Evolutionary conservation across 2,329 filamentous ascomycete species (phyloP).

Genomic region (Alternaria arbusti): DNA sequence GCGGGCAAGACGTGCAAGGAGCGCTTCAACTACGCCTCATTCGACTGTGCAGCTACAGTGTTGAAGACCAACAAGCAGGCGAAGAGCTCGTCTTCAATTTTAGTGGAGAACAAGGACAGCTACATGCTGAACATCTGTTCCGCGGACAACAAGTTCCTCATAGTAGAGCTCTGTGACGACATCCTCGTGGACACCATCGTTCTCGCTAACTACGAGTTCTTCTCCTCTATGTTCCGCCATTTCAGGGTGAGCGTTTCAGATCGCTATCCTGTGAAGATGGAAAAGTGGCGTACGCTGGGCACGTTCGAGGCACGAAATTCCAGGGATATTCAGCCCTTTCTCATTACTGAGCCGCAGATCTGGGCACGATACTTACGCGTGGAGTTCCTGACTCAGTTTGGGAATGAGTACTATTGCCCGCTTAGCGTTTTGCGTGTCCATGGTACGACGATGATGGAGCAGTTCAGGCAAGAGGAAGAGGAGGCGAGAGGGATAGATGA

Average conservation of each 20-base stretch:
- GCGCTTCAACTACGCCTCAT: constrained; percentile 95
- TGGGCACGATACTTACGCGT: constrained; percentile 93
- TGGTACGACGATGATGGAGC: constrained; percentile 91
- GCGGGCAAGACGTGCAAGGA: constrained; percentile 98
- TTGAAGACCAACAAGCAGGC: constrained; percentile 87
- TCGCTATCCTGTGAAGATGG: constrained; percentile 87
- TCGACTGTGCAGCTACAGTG: constrained; percentile 93
- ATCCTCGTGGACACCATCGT: constrained; percentile 92
- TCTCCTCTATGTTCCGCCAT: constrained; percentile 92
- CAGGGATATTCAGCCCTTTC: constrained; percentile 90
- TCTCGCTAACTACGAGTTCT: constrained; percentile 98
- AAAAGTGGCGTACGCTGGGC: constrained; percentile 89
- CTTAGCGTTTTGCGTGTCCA: constrained; percentile 90
- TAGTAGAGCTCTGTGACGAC: constrained; percentile 89
- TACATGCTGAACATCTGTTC: constrained; percentile 97
- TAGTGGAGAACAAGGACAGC: constrained; percentile 97
- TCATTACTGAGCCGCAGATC: constrained; percentile 92
- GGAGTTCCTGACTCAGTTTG: constrained; percentile 92
- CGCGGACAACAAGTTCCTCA: constrained; percentile 86
- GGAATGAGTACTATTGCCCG: constrained; percentile 96
- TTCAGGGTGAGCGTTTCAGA: constrained; percentile 94
- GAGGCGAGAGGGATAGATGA: constrained; percentile 63
- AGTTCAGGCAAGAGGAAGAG: constrained; percentile 88
- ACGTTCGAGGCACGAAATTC: constrained; percentile 91
- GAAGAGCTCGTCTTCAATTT: constrained; percentile 84